Evolutionary conservation across 2,329 filamentous ascomycete species (phyloP), one percentile per base, ranked within the genome.

Genomic region (Claviceps maximensis): DNA sequence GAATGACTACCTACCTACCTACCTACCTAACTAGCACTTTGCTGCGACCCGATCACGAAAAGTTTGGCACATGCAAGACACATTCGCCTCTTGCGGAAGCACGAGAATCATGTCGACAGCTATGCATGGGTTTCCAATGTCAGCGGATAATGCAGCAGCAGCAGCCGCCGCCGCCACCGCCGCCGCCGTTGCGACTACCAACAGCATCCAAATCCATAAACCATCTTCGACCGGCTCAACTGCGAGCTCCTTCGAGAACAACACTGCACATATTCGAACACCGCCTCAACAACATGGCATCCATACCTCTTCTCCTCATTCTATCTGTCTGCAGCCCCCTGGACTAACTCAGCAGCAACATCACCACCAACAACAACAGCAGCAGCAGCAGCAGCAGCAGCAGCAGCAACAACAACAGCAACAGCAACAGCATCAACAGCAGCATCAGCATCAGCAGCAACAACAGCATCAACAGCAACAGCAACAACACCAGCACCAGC

Each of bases 401-500:
- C 50, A 48, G 6, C 59, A 55, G 29, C 56, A 56, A 33, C 62
- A 62, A n/a, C 48, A 50, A 23, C 50, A 44, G n/a, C 58, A 54
- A 38, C 55, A 55, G 2, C 61, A 62, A 10, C 67, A 66, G n/a
- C n/a, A n/a, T n/a, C n/a, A n/a, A n/a, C n/a, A n/a, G 12, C 51
- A 49, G 4, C 62, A 67, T 41, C 51, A 52, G 27, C 57, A 54
- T 12, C 53, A 55, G 21, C 50, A 41, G 15, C 58, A 54, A n/a
- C 56, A 55, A 2, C 61, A 63, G 29, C 63, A 62, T 3, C 68
- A 66, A 9, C 48, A 50, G 0, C 47, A 41, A 0, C 48, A 50
- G 1, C 48, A 50, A 0, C 62, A 67, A 40, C 52, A 52, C n/a
- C 58, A 54, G 2, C 53, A 56, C 7, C 51, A 49, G 10, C 59